Conservation (phyloP, 495 filamentous ascomycete genomes). For the Opeltia flavorubescens region DNA sequence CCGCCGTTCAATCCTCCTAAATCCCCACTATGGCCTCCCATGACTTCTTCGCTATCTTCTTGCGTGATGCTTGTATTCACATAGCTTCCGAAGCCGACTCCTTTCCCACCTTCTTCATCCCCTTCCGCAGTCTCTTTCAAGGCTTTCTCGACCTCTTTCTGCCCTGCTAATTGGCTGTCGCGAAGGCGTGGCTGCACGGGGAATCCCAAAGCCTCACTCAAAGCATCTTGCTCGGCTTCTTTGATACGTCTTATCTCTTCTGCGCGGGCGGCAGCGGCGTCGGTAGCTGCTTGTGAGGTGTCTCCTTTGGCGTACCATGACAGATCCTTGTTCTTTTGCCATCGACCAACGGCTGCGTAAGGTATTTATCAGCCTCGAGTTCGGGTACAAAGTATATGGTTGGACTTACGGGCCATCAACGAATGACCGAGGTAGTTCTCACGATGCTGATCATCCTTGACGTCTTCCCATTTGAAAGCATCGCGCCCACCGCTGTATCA, state of each 20-base stretch:
- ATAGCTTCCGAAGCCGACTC: constrained; percentile 1
- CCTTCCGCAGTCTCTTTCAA: constrained; percentile 21
- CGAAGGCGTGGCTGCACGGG: constrained; percentile 38
- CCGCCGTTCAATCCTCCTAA: constrained; percentile 3
- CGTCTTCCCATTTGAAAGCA: constrained; percentile 94
- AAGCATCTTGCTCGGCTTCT: constrained; percentile 83
- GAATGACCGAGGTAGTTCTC: constrained; percentile 98
- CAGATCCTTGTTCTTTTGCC: constrained; percentile 82
- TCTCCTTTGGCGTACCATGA: constrained; percentile 77
- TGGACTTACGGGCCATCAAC: constrained; percentile 54
- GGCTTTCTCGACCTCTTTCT: constrained; percentile 18
- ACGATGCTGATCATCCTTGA: constrained; percentile 71
- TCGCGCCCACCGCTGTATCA: constrained; percentile 62
- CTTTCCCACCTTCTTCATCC: constrained; percentile 18
- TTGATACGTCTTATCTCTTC: constrained; percentile 76
- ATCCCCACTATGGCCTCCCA: constrained; percentile 2
- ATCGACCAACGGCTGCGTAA: constrained; percentile 64
- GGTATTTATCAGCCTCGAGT: background rate
- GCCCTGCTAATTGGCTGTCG: constrained; percentile 31
- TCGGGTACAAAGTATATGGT: background rate
- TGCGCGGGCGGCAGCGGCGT: constrained; percentile 46
- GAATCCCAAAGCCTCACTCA: constrained; percentile 66
- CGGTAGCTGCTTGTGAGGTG: constrained; percentile 44
- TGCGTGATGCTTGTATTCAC: constrained; percentile 1
- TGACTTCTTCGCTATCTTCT: constrained; percentile 16